Conservation (phyloP, 1,284 basidiomycete species). For the Butyriboletus appendiculatus region DNA sequence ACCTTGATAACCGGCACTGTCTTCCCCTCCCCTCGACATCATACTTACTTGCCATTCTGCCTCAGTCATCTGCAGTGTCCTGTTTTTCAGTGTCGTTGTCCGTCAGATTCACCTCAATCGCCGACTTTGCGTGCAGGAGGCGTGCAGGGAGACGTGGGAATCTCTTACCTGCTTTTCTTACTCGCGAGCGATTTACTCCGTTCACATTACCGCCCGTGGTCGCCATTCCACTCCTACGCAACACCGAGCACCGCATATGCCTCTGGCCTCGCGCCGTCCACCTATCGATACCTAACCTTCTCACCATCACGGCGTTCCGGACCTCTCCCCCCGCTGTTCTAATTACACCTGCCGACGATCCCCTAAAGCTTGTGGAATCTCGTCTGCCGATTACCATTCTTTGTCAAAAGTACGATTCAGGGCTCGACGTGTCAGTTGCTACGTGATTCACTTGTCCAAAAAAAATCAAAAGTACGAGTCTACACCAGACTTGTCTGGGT, state of each 20-base stretch:
- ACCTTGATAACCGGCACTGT: background rate
- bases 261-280: background rate
- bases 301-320: no score
- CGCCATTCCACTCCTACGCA: background rate
- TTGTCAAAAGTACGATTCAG: no score
- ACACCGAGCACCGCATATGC: background rate
- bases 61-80: background rate
- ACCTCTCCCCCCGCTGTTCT: background rate
- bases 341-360: background rate
- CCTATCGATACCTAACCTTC: background rate
- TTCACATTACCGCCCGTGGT: background rate
- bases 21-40: background rate
- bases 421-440: no score
- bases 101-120: background rate
- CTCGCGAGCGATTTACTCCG: background rate
- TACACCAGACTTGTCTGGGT: background rate
- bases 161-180: background rate
- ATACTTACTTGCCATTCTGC: background rate
- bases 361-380: background rate
- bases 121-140: background rate
- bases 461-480: background rate
- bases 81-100: background rate
- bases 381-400: background rate
- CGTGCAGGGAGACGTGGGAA: conserved; percentile 1
- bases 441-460: no score